phyloP scores from a whole-genome alignment of 495 filamentous ascomycete species.

The Neurospora terricola region DNA sequence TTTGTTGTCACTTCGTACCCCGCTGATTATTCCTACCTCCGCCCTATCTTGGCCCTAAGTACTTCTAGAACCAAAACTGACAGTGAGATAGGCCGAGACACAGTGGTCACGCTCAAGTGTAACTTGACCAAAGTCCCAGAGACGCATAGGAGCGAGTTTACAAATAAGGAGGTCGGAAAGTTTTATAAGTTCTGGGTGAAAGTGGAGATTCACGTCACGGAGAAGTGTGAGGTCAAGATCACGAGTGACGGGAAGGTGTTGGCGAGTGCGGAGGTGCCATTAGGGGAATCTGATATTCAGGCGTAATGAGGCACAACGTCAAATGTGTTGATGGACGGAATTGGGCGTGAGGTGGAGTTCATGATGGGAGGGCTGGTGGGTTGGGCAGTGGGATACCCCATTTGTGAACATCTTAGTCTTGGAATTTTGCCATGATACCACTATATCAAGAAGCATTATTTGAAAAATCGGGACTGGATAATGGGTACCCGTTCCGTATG shows the following conservation, averaged over 20 bases:
- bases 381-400: background rate
- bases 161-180: constrained; percentile 5
- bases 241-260: constrained; percentile 10
- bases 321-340: background rate
- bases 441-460: background rate
- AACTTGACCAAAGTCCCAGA: constrained; percentile 14
- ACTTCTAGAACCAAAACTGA: background rate
- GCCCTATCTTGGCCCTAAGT: background rate
- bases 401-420: background rate
- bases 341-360: background rate
- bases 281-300: background rate
- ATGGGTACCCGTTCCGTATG: background rate
- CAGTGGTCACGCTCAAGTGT: constrained; percentile 6
- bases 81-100: constrained; percentile 1
- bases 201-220: constrained; percentile 12
- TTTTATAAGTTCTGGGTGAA: constrained; percentile 13
- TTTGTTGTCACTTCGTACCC: background rate
- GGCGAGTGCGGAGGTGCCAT: background rate
- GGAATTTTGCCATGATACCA: background rate
- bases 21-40: background rate
- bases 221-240: constrained; percentile 11
- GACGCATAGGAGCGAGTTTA: background rate
- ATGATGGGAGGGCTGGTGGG: background rate
- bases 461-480: background rate
- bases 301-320: background rate